phyloP scores from a whole-genome alignment of 192 early-diverging fungal genomes.

The Globomyces pollinis-pini region DNA sequence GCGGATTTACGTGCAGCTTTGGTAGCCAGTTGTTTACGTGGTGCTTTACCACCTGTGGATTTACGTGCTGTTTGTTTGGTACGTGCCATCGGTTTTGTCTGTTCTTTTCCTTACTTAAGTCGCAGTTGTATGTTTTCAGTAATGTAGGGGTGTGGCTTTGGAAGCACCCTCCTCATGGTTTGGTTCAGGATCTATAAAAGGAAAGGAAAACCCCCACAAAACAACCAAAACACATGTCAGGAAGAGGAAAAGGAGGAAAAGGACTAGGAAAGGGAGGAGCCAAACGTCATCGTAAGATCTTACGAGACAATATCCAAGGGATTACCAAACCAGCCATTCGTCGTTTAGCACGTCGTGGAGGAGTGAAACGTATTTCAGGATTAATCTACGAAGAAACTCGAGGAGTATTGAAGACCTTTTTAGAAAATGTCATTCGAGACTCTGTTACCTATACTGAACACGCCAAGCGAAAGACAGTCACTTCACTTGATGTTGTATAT shows the following conservation, averaged over 20 bases:
- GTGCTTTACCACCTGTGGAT: conserved; percentile 98
- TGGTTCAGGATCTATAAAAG: no score
- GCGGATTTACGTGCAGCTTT: conserved; percentile 97
- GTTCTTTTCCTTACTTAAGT: no score
- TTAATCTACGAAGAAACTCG: conserved; percentile 99
- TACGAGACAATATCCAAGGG: conserved; percentile 97
- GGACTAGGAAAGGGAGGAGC: conserved; percentile 99
- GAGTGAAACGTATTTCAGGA: conserved; percentile 99
- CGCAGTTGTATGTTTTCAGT: no score
- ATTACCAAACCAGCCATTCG: conserved; percentile 98
- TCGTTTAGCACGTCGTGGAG: conserved; percentile 98
- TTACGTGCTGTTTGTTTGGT: conserved; percentile 97
- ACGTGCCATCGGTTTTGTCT: conserved; percentile 50
- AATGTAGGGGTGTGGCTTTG: no score
- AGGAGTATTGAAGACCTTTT: conserved; percentile 93
- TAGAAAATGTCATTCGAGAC: conserved; percentile 98
- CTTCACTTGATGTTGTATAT: conserved; percentile 98
- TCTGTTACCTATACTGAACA: conserved; percentile 99
- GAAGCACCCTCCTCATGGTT: no score
- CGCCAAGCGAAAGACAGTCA: conserved; percentile 99
- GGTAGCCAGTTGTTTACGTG: conserved; percentile 89
- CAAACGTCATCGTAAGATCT: conserved; percentile 99
- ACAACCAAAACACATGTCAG: conserved; percentile 74
- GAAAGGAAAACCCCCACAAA: no score
- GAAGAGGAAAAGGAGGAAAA: conserved; percentile 99